phyloP scores from a whole-genome alignment of 73 alveolate species.

The Symbiodinium natans region DNA sequence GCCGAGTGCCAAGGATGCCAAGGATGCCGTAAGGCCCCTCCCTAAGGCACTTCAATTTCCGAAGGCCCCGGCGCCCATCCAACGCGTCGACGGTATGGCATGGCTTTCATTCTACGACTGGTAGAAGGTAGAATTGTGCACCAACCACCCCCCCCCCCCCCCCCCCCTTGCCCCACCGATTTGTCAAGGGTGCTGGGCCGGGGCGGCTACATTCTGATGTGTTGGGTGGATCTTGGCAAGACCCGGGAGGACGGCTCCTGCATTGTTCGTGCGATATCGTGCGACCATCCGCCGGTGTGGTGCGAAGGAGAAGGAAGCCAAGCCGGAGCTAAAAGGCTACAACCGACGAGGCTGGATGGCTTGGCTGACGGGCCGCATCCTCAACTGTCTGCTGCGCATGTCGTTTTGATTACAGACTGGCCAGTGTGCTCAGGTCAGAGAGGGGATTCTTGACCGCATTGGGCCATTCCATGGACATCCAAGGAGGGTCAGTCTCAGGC shows the following conservation, averaged over 20 bases:
- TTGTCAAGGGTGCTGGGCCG: slow-evolving; percentile 71
- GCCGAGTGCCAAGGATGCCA: too few species aligned
- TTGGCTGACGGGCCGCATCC: slow-evolving; percentile 51
- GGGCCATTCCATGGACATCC: too few species aligned
- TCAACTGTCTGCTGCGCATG: background rate
- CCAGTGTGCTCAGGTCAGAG: background rate
- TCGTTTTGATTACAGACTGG: background rate
- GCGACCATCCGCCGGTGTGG: background rate
- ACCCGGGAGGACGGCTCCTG: slow-evolving; percentile 31
- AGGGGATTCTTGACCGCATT: background rate
- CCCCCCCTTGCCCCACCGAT: too few species aligned
- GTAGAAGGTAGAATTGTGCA: too few species aligned
- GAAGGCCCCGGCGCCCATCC: too few species aligned
- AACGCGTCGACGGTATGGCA: too few species aligned
- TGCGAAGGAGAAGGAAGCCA: slow-evolving; percentile 77
- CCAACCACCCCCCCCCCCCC: too few species aligned
- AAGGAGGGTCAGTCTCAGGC: too few species aligned
- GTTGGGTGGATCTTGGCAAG: slow-evolving; percentile 92
- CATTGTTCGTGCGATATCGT: background rate
- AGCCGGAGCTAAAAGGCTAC: slow-evolving; percentile 85
- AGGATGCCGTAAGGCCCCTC: too few species aligned
- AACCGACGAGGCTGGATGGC: slow-evolving; percentile 56
- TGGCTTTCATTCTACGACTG: too few species aligned
- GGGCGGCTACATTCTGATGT: slow-evolving; percentile 84
- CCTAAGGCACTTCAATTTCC: too few species aligned